Percentiles rank a stretch among this genome's conserved stretches.
phyloP scores from a whole-genome alignment of 805 yeast species.

The Candida sithepensis region DNA sequence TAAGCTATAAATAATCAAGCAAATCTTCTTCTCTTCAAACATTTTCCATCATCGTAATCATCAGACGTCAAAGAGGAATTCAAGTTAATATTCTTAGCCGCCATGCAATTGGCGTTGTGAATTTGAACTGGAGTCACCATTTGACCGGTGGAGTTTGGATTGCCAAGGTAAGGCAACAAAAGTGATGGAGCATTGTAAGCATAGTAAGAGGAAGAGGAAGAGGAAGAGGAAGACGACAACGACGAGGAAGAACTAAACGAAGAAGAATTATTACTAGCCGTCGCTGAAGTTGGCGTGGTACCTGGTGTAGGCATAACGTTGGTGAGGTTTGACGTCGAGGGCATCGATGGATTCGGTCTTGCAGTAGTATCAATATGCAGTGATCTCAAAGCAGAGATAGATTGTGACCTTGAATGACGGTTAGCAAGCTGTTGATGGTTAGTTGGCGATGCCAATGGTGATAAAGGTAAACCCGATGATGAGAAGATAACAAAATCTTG shows the following conservation, averaged over 20 bases:
- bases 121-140: background rate
- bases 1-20: background rate
- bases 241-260: constrained; percentile 5
- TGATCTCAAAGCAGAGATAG: constrained; percentile 21
- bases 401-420: constrained; percentile 21
- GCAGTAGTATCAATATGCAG: constrained; percentile 18
- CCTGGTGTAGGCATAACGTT: constrained; percentile 29
- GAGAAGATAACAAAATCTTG: constrained; percentile 21
- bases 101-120: background rate
- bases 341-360: background rate
- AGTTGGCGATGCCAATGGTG: constrained; percentile 24
- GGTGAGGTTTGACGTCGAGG: background rate
- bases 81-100: background rate
- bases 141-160: background rate
- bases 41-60: constrained; percentile 7
- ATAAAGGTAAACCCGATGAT: background rate
- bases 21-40: constrained; percentile 14
- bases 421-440: constrained; percentile 9
- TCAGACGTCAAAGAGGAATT: constrained; percentile 1
- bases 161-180: background rate
- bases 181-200: background rate
- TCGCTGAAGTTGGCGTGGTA: constrained; percentile 24
- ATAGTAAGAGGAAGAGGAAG: background rate
- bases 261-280: constrained; percentile 9
- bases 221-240: background rate